Evolutionary conservation across 192 early-diverging fungal species (phyloP).

Genomic region (Helicostylum pulchrum): DNA sequence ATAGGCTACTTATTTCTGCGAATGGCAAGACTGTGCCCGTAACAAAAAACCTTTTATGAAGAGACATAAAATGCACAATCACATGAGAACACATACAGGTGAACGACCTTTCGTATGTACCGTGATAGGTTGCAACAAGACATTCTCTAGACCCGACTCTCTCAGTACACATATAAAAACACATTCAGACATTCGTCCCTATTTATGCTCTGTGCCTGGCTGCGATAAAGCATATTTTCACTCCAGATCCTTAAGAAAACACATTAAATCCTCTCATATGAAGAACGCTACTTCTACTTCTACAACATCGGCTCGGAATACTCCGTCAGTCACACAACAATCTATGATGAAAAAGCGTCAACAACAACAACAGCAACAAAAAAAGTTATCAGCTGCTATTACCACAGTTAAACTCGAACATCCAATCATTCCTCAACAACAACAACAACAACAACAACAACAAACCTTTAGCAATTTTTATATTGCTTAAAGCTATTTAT

Average conservation of each 20-base stretch:
- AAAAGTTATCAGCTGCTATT: background rate
- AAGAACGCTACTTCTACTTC: background rate
- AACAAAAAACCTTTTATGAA: conserved; percentile 61
- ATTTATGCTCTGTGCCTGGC: conserved; percentile 43
- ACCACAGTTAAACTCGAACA: background rate
- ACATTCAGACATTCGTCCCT: conserved; percentile 51
- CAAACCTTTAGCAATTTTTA: background rate
- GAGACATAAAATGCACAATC: conserved; percentile 65
- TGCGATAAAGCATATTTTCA: conserved; percentile 60
- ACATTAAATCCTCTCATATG: conserved; percentile 42
- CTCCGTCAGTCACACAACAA: conserved; percentile 44
- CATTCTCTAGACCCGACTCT: conserved; percentile 70
- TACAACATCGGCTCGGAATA: background rate
- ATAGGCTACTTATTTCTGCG: conserved; percentile 45
- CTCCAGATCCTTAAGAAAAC: conserved; percentile 55
- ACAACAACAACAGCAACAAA: conserved; percentile 36
- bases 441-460: conserved; percentile 2
- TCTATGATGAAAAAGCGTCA: conserved; percentile 16
- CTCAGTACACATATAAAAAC: conserved; percentile 62
- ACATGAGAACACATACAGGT: conserved; percentile 70
- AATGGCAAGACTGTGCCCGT: conserved; percentile 44
- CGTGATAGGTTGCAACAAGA: conserved; percentile 59
- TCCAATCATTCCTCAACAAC: background rate
- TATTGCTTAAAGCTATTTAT: too few species aligned
- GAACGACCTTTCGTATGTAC: conserved; percentile 68